phyloP scores from a whole-genome alignment of 2,329 filamentous ascomycete genomes.

The Pyrenochaeta sp. region DNA sequence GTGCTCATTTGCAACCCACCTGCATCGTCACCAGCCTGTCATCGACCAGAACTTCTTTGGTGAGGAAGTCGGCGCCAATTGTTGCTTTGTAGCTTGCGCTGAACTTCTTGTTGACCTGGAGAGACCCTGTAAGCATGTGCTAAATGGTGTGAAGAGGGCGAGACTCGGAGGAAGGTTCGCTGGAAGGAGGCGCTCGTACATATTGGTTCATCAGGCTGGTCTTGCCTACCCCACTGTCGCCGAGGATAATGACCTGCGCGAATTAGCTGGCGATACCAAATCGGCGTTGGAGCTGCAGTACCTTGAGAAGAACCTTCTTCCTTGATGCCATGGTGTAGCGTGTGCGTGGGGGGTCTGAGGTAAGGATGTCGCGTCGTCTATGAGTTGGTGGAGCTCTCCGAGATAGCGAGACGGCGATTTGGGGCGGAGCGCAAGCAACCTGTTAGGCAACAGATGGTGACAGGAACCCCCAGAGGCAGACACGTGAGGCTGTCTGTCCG shows the following conservation, averaged over 20 bases:
- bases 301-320: constrained; percentile 92
- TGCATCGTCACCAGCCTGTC: constrained; percentile 99
- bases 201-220: constrained; percentile 99
- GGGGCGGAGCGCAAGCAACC: not conserved
- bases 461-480: too few species aligned
- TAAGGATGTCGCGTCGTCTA: not conserved
- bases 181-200: constrained; percentile 66
- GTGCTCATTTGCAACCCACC: constrained; percentile 59
- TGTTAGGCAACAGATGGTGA: too few species aligned
- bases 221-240: constrained; percentile 98
- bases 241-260: constrained; percentile 91
- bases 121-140: constrained; percentile 14
- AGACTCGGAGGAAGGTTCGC: not conserved
- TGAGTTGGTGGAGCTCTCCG: not conserved
- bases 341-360: constrained; percentile 10
- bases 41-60: constrained; percentile 96
- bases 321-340: constrained; percentile 41
- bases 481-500: too few species aligned
- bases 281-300: constrained; percentile 49
- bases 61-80: constrained; percentile 97
- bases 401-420: not conserved
- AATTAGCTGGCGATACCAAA: constrained; percentile 17
- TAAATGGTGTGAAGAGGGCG: not conserved
- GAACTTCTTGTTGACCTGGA: constrained; percentile 99
- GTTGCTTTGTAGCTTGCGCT: constrained; percentile 99